Evolutionary conservation across 805 yeast genomes (phyloP), one percentile per base, ranked within the genome.

Genomic region (Saccharomycopsis sp.): DNA sequence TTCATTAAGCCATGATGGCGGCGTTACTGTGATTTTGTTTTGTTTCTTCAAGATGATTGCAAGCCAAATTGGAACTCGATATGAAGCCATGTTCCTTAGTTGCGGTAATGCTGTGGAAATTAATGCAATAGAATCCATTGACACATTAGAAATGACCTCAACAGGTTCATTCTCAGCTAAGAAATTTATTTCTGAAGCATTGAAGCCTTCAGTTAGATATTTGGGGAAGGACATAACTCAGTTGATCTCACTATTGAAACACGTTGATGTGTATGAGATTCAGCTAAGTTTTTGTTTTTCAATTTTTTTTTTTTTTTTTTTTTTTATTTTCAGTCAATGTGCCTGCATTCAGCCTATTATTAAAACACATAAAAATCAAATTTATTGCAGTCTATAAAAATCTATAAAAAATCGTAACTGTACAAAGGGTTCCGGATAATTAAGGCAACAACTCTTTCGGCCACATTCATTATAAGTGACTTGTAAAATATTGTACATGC

Each of bases 31-130:
- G 62, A 97, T 87, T 55, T 88, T 81, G 38, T 79, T 81, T 60
- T 93, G 97, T 38, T 81, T 78, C 56, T 86, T 87, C 40, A 93
- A 66, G 17, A 89, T 65, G 5, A 89, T 59, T 0, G 97, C 97
- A 17, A 85, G 66, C 97, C 97, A 93, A 1, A 90, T 51, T 0
- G 96, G 95, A 0, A 93, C 78, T 38, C 74, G 67, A 16, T 72
- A 74, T 42, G 89, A 70, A 49, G 81, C 73, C 74, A 84, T 71
- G 0, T 94, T 86, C 37, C 74, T 61, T 28, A 86, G 63, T 5
- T 69, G 65, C 0, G 90, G 88, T 23, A 78, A 57, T 34, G 65
- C 66, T 22, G 74, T 66, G 62, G 75, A 60, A 2, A 62, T 58
- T 31, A 59, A 55, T 13, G 54, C 39, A 19, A 46, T 40, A 16